Conservation (phyloP, 108 stramenopile species). For the Ochromonas danica region DNA sequence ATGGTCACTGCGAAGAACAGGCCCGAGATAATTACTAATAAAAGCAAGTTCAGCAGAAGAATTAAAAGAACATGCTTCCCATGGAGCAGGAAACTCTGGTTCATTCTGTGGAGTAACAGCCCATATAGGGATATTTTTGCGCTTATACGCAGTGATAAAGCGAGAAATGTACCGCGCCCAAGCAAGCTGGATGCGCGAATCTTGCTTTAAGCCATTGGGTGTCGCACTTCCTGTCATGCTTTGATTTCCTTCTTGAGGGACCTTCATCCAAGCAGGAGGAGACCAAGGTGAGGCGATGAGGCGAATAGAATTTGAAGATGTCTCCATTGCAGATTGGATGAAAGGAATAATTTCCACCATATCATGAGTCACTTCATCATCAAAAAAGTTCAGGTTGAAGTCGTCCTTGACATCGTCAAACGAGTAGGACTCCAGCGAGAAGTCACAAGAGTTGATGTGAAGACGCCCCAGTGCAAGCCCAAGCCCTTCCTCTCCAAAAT, state of each 20-base stretch:
- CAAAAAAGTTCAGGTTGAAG: conserved; percentile 75
- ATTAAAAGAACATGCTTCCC: conserved; percentile 90
- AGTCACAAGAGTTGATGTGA: conserved; percentile 94
- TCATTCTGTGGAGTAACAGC: conserved; percentile 86
- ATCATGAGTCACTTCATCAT: conserved; percentile 63
- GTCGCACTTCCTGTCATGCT: conserved; percentile 56
- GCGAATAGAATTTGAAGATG: conserved; percentile 35
- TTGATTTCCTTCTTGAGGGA: conserved; percentile 27
- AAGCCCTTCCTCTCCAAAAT: conserved; percentile 77
- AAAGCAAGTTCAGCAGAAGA: conserved; percentile 68
- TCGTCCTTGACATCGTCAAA: conserved; percentile 82
- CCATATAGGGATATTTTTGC: conserved; percentile 64
- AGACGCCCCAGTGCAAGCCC: conserved; percentile 79
- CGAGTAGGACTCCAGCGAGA: conserved; percentile 74
- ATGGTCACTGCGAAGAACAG: conserved; percentile 66
- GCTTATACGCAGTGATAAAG: conserved; percentile 51
- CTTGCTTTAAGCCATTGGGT: conserved; percentile 72
- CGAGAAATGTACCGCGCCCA: conserved; percentile 52
- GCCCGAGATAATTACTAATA: conserved; percentile 79
- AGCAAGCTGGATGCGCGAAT: conserved; percentile 66
- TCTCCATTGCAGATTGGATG: conserved; percentile 49
- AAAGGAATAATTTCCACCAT: conserved; percentile 73
- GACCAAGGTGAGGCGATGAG: conserved; percentile 83
- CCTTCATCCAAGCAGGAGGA: conserved; percentile 94
- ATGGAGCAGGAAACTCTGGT: conserved; percentile 60